Conservation (phyloP, 2,329 filamentous ascomycete species). For the Phaeosphaeria sp. region DNA sequence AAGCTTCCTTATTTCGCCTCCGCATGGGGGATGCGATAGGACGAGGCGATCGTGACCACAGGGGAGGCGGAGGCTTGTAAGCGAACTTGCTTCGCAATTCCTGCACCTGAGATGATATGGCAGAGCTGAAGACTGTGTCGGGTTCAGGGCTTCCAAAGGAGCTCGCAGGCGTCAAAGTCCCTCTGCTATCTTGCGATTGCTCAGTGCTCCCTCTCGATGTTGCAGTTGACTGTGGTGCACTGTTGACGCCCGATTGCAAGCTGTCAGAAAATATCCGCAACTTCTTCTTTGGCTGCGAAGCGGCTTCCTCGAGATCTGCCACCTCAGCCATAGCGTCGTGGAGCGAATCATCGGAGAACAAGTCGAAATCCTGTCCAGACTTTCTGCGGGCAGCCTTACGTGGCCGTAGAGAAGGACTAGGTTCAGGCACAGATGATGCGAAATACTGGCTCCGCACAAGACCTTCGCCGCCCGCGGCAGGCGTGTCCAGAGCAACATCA, state of each 20-base stretch:
- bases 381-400: conserved; percentile 38
- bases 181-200: conserved; percentile 35
- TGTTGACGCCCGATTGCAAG: conserved; percentile 18
- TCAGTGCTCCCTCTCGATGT: conserved; percentile 29
- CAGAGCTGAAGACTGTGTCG: conserved; percentile 32
- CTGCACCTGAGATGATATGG: conserved; percentile 36
- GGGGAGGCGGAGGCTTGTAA: conserved; percentile 22
- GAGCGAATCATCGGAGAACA: conserved; percentile 58
- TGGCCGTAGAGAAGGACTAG: conserved; percentile 51
- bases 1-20: conserved; percentile 13
- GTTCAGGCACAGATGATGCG: conserved; percentile 36
- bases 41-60: conserved; percentile 3
- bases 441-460: conserved; percentile 56
- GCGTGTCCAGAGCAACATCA: conserved; percentile 41
- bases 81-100: conserved; percentile 41
- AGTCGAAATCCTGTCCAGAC: conserved; percentile 50
- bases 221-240: conserved; percentile 38
- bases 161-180: conserved; percentile 39
- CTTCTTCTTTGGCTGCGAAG: conserved; percentile 41
- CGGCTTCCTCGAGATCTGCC: conserved; percentile 41
- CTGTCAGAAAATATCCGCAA: conserved; percentile 41
- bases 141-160: conserved; percentile 38
- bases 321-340: conserved; percentile 51
- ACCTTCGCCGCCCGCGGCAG: conserved; percentile 32
- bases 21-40: conserved; percentile 9